A percentile compares a stretch with the other conserved stretches of the same genome.
Conservation (phyloP, 345 rosid species). For the Ceriops decandra region DNA sequence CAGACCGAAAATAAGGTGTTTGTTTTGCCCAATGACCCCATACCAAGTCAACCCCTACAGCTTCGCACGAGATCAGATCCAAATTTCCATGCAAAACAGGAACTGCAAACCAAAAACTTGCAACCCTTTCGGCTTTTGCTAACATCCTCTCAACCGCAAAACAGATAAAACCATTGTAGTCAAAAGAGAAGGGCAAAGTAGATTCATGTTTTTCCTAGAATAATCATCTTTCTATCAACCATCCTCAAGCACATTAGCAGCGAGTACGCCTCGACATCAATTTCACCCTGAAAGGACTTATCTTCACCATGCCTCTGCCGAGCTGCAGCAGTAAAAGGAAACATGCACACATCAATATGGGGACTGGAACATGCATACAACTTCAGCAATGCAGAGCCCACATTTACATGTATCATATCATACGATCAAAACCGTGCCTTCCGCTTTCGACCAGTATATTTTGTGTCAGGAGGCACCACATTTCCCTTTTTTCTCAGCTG, state of each 20-base stretch:
- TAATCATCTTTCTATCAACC: background rate
- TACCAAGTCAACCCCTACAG: no score
- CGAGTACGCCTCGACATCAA: background rate
- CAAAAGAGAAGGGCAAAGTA: background rate
- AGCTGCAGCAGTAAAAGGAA: no score
- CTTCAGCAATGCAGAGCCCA: no score
- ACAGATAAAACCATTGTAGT: background rate
- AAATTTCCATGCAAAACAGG: background rate
- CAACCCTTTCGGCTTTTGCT: background rate
- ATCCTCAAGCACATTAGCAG: background rate
- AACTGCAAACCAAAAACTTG: background rate
- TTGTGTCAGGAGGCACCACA: constrained; percentile 68
- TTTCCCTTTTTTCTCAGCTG: constrained; percentile 82
- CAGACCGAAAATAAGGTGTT: no score
- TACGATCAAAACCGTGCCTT: constrained; percentile 59
- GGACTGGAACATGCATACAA: no score
- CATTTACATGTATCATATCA: background rate
- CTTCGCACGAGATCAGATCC: background rate
- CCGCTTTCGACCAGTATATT: constrained; percentile 76
- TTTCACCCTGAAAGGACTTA: no score
- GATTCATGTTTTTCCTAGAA: background rate
- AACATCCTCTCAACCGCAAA: background rate
- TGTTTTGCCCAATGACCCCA: no score
- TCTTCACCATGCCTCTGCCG: no score
- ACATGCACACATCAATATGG: no score